Percentiles rank a stretch among this genome's conserved stretches.
These are phyloP conservation scores for Chrysoporthe cubensis DNA, from an alignment of 2,329 filamentous ascomycete genomes.

Conservation along the genomic window DNA sequence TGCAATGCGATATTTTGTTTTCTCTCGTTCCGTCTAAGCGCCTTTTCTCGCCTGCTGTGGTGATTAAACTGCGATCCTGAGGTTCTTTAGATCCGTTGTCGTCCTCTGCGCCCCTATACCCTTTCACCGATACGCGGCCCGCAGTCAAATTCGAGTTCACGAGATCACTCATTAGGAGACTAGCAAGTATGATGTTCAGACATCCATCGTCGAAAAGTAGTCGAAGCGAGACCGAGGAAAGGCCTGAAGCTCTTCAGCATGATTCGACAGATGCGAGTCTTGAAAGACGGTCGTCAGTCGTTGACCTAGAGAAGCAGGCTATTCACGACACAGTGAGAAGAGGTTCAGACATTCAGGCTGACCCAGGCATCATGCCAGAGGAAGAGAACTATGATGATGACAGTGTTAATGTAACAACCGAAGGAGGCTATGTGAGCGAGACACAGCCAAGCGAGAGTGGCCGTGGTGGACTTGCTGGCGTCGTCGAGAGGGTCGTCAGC, in stretches of 20 bases:
- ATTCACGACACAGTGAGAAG: neutral
- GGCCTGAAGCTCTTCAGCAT: neutral
- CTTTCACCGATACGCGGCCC: too few species aligned
- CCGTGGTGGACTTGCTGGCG: constrained; percentile 34
- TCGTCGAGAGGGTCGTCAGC: constrained; percentile 45
- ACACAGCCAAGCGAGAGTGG: constrained; percentile 26
- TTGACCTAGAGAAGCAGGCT: constrained; percentile 11
- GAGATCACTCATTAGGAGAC: neutral
- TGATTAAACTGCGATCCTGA: neutral
- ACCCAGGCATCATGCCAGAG: constrained; percentile 10
- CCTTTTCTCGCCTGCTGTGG: neutral
- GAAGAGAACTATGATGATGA: constrained; percentile 9
- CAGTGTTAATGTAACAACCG: neutral
- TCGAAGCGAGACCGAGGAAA: constrained; percentile 6
- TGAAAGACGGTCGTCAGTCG: neutral
- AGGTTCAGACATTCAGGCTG: constrained; percentile 12
- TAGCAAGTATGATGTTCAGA: neutral
- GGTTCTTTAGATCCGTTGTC: neutral
- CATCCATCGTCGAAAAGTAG: neutral
- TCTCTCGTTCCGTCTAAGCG: neutral
- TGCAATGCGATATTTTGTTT: neutral
- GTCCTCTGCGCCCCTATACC: neutral
- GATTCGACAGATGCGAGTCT: neutral
- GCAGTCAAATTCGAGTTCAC: neutral
- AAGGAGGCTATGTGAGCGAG: neutral